Evolutionary conservation across 768 basidiomycete species (phyloP), one percentile per base, ranked within the genome.

Genomic region (Crassisporium funariophilum): DNA sequence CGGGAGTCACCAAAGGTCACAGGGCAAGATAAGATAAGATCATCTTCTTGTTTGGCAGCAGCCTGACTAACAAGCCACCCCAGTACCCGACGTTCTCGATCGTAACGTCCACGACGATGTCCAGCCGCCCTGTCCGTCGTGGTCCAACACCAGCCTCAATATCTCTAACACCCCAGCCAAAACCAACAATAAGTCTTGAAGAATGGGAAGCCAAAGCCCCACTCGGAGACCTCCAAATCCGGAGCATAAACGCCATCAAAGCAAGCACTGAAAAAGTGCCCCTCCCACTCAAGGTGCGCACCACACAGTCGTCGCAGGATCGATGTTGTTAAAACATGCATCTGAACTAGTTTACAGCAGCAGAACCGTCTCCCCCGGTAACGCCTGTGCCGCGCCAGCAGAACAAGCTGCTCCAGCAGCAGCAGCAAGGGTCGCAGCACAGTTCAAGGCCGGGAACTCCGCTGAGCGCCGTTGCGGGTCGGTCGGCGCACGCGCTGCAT

Each of bases 151-250:
- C 29, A 31, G 29, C 5, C 3, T 31, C 29, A 11, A 10, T 31
- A 31, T 31, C 29, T 3, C 29, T 31, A 3, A 31, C 50, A 25
- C 35, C 47, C 4, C 49, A 53, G 21, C 29, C 27, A 12, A 47
- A 45, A 20, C 38, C 37, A 7, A 69, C 70, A 1, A 72, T 91
- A 25, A 84, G 74, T 33, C 73, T 95, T 3, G 94, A 97, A 62
- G 91, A 95, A 69, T 98, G 95, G 95, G 94, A 97, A 56, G 66
- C 81, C 0, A 86, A 81, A 54, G 82, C 92, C 0, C 90, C 91
- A 2, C 66, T 98, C 22, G 76, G 73, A 22, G 87, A 95, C 35
- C 59, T 77, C 9, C 85, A 90, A 58, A 69, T 77, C 13, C 76
- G 76, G 44, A 92, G 87, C 53, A 75, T 95, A 15, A 72, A 72